phyloP scores from a whole-genome alignment of 495 filamentous ascomycete species.

The Podospora anserina region DNA sequence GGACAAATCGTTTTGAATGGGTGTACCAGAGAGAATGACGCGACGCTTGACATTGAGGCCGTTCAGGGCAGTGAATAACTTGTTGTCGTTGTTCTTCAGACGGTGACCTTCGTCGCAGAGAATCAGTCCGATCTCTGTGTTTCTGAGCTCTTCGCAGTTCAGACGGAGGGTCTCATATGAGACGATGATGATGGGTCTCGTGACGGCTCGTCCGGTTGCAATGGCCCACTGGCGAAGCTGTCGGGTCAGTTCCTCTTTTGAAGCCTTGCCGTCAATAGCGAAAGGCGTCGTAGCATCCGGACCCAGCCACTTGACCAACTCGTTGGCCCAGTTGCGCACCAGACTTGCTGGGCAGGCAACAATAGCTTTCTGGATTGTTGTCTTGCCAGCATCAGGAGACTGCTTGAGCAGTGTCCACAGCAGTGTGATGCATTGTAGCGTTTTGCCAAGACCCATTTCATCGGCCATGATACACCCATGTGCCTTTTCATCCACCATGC shows the following conservation, averaged over 20 bases:
- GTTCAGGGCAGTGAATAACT: conserved; percentile 88
- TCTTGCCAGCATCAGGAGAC: conserved; percentile 87
- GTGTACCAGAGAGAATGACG: conserved; percentile 95
- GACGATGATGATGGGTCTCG: conserved; percentile 96
- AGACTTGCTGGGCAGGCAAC: conserved; percentile 98
- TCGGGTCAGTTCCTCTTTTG: conserved; percentile 83
- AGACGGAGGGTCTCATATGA: conserved; percentile 95
- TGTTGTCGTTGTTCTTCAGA: conserved; percentile 95
- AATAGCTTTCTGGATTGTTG: conserved; percentile 93
- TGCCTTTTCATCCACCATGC: conserved; percentile 87
- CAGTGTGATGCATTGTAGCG: conserved; percentile 62
- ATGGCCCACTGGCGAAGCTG: conserved; percentile 96
- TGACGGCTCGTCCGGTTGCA: conserved; percentile 81
- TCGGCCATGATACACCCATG: conserved; percentile 99
- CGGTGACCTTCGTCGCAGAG: conserved; percentile 98
- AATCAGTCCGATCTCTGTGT: conserved; percentile 85
- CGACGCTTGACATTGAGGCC: conserved; percentile 83
- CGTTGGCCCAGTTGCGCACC: conserved; percentile 97
- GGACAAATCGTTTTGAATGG: conserved; percentile 95
- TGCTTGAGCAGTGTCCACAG: conserved; percentile 98
- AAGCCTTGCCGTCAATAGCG: conserved; percentile 93
- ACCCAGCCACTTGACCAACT: conserved; percentile 92
- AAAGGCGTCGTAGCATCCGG: conserved; percentile 89
- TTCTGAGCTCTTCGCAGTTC: conserved; percentile 82
- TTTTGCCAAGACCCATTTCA: conserved; percentile 98